A percentile compares a stretch with the other conserved stretches of the same genome.
Conservation (phyloP, 208 protist genomes). For the Leishmania tropica region DNA sequence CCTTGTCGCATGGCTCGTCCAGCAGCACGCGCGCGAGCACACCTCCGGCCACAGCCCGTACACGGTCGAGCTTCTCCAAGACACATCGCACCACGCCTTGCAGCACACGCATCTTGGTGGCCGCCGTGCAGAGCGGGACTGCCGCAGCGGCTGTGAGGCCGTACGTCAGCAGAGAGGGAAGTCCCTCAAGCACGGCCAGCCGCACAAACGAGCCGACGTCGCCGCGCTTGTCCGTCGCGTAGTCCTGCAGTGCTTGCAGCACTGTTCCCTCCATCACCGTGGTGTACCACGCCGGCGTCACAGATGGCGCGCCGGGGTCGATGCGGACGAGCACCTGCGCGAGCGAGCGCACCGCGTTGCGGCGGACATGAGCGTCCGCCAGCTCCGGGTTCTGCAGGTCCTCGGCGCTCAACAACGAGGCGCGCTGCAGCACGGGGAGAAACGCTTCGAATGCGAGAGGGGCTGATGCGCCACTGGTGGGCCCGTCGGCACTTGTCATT, state of each 20-base stretch:
- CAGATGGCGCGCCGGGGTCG: conserved; percentile 21
- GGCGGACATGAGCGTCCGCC: conserved; percentile 90
- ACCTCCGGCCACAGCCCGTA: conserved; percentile 66
- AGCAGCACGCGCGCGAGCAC: conserved; percentile 49
- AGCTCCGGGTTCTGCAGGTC: conserved; percentile 49
- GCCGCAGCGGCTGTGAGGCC: conserved; percentile 22
- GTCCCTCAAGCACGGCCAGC: conserved; percentile 77
- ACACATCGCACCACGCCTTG: conserved; percentile 76
- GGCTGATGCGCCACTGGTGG: not conserved
- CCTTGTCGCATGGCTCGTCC: conserved; percentile 7
- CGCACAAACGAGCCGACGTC: conserved; percentile 98
- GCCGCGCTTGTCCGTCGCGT: conserved; percentile 95
- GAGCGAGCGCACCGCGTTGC: conserved; percentile 88
- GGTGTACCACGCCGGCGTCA: conserved; percentile 35
- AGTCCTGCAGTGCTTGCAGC: conserved; percentile 86
- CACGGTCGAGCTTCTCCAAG: conserved; percentile 93
- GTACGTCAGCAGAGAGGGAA: conserved; percentile 59
- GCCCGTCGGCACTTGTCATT: conserved; percentile 9
- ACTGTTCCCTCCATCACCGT: conserved; percentile 54
- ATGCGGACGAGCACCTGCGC: conserved; percentile 37
- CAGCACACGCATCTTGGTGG: conserved; percentile 35
- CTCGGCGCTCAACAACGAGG: conserved; percentile 26
- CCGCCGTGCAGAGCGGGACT: conserved; percentile 20
- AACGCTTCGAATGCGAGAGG: conserved; percentile 18
- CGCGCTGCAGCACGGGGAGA: conserved; percentile 21